Conservation (phyloP, 140 eudicot genomes). For the Bidens hawaiensis region DNA sequence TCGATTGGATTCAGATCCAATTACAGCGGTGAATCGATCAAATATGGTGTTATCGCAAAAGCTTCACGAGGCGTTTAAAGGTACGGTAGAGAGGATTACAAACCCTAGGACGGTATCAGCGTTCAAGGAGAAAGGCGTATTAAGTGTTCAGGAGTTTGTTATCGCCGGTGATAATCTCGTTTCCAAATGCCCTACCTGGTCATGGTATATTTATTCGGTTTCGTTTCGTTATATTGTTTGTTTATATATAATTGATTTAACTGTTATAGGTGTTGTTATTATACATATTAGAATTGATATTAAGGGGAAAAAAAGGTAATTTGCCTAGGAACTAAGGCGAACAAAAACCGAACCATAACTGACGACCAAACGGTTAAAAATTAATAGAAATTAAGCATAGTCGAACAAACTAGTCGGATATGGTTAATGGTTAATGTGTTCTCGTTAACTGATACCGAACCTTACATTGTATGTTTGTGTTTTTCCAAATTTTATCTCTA, state of each 20-base stretch:
- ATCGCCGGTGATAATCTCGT: constrained; percentile 92
- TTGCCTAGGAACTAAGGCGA: neutral
- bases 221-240: neutral
- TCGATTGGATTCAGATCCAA: neutral
- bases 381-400: too few relatives aligned
- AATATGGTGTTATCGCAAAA: constrained; percentile 73
- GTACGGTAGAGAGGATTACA: constrained; percentile 88
- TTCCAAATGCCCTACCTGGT: constrained; percentile 97
- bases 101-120: constrained; percentile 91
- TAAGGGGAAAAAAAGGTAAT: too few relatives aligned
- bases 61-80: constrained; percentile 86
- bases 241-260: neutral
- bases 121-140: constrained; percentile 93
- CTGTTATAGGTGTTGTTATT: neutral
- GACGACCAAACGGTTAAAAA: too few relatives aligned
- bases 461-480: too few relatives aligned
- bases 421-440: too few relatives aligned
- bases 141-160: constrained; percentile 67
- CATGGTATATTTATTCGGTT: constrained; percentile 53
- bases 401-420: too few relatives aligned
- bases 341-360: too few relatives aligned
- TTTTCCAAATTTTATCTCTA: too few relatives aligned
- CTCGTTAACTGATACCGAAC: too few relatives aligned
- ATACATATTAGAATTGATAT: too few relatives aligned
- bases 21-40: neutral